These are phyloP conservation scores for Tetrahymena elliotti DNA, from an alignment of 73 alveolate species.

Conservation along the genomic window DNA sequence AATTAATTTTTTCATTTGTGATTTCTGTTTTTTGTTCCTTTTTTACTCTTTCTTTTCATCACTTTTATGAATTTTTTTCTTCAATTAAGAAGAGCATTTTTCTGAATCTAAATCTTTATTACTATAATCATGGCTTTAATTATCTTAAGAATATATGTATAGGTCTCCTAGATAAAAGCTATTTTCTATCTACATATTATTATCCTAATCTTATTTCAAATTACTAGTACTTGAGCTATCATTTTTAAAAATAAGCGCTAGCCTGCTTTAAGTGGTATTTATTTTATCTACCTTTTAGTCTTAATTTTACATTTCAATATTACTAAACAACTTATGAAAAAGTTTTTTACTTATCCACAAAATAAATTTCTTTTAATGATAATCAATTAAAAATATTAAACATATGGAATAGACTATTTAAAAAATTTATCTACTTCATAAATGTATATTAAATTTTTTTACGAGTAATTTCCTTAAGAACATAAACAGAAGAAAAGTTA, in stretches of 20 bases:
- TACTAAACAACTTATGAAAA: too few relatives aligned
- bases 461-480: too few relatives aligned
- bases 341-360: too few relatives aligned
- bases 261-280: not conserved
- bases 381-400: too few relatives aligned
- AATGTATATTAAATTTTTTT: too few relatives aligned
- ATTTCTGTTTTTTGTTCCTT: not conserved
- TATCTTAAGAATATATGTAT: not conserved
- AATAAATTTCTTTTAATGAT: too few relatives aligned
- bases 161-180: not conserved
- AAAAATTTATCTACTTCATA: too few relatives aligned
- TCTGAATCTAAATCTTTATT: not conserved
- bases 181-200: not conserved
- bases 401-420: too few relatives aligned
- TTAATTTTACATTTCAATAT: not conserved
- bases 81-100: not conserved
- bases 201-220: not conserved
- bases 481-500: too few relatives aligned
- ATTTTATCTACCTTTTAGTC: not conserved
- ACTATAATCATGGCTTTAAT: not conserved
- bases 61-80: not conserved
- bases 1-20: not conserved
- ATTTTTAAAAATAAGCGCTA: not conserved
- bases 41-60: not conserved
- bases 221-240: not conserved